Conservation (phyloP, 2,329 filamentous ascomycete species). For the Claviceps cyperi region DNA sequence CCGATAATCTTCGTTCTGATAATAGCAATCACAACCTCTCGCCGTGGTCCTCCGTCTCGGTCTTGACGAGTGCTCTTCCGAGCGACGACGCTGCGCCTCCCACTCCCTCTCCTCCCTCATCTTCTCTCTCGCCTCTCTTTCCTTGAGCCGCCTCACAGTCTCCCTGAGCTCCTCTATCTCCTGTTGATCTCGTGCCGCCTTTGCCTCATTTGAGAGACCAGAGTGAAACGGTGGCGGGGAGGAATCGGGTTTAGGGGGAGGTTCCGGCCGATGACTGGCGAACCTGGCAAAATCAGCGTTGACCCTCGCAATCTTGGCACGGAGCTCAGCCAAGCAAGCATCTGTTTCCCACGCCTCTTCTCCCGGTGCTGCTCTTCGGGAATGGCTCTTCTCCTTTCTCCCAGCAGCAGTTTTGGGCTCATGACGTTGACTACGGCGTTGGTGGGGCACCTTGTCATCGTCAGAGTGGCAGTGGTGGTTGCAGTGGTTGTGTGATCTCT, state of each 20-base stretch:
- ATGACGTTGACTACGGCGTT: no score
- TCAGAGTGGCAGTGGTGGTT: constrained; percentile 17
- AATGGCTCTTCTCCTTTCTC: constrained; percentile 12
- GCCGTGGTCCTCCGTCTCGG: constrained; percentile 23
- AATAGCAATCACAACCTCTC: constrained; percentile 6
- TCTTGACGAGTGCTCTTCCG: constrained; percentile 25
- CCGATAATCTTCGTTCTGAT: no score
- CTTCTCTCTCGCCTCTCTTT: constrained; percentile 14
- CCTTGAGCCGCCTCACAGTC: constrained; percentile 16
- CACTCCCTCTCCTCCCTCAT: constrained; percentile 20
- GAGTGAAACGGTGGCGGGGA: no score
- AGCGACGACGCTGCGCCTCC: constrained; percentile 24
- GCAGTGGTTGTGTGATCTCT: constrained; percentile 15
- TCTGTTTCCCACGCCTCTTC: constrained; percentile 5
- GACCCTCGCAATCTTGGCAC: constrained; percentile 22
- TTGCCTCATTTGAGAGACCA: no score
- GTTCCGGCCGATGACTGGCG: background rate
- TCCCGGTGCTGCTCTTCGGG: constrained; percentile 10
- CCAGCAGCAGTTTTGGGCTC: no score
- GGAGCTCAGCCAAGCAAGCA: constrained; percentile 10
- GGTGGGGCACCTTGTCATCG: constrained; percentile 5
- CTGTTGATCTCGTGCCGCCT: constrained; percentile 8
- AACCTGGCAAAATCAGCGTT: constrained; percentile 29
- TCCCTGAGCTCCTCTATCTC: constrained; percentile 21
- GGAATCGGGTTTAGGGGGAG: no score